Evolutionary conservation across 371 early-diverging fungal species (phyloP).

Genomic region (Caulochytrium protostelioides): DNA sequence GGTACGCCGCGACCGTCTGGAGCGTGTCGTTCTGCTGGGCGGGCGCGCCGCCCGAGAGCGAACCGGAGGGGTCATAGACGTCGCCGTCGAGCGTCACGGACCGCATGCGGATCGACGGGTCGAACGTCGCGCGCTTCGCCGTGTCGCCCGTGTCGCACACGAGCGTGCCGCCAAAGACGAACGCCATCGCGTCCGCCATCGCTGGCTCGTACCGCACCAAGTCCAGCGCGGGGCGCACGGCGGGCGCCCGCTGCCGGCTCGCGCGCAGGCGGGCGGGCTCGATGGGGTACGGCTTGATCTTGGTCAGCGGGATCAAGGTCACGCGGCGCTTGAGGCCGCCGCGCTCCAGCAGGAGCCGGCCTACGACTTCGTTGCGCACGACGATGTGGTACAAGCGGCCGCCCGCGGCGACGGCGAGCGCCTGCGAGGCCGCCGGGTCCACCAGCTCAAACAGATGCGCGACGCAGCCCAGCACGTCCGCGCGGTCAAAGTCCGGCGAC

Average conservation of each 20-base stretch:
- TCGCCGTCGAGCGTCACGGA: slow-evolving; percentile 97
- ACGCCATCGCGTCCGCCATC: slow-evolving; percentile 68
- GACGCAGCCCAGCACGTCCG: slow-evolving; percentile 72
- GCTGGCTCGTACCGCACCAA: slow-evolving; percentile 61
- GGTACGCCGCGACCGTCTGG: too few species aligned
- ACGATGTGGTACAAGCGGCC: slow-evolving; percentile 85
- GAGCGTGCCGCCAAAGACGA: slow-evolving; percentile 83
- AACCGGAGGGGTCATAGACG: slow-evolving; percentile 95
- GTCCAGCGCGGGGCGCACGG: slow-evolving; percentile 59
- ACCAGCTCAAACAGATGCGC: slow-evolving; percentile 82
- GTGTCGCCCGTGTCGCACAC: slow-evolving; percentile 63
- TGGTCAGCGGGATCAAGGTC: slow-evolving; percentile 93
- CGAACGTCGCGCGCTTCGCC: slow-evolving; percentile 73
- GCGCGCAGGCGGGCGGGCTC: slow-evolving; percentile 43
- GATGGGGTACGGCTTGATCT: slow-evolving; percentile 48
- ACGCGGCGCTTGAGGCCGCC: slow-evolving; percentile 62
- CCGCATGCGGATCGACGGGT: slow-evolving; percentile 47
- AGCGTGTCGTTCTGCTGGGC: too few species aligned
- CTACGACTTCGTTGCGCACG: slow-evolving; percentile 75
- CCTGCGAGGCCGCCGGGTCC: slow-evolving; percentile 43
- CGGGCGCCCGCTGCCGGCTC: slow-evolving; percentile 54
- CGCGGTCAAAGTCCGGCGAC: slow-evolving; percentile 46
- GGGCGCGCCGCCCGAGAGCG: slow-evolving; percentile 95
- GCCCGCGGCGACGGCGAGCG: slow-evolving; percentile 84
- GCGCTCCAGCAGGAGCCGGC: slow-evolving; percentile 54